Evolutionary conservation across 2,329 filamentous ascomycete genomes (phyloP).

Genomic region (Ceratocystis alfenasii): DNA sequence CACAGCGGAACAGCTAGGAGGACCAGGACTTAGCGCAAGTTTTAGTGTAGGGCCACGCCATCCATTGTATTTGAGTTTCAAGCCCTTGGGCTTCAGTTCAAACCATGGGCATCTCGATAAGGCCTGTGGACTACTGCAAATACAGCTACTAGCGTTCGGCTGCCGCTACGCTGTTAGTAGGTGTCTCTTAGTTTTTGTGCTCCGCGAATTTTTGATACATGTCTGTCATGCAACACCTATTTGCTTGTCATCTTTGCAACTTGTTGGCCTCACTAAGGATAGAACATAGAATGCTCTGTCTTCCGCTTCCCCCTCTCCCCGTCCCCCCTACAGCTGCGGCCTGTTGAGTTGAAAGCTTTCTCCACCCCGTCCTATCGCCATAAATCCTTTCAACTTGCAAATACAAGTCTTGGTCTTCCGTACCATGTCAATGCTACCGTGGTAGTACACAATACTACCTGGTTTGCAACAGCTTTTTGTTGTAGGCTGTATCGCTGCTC

Average conservation of each 20-base stretch:
- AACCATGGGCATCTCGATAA: background rate
- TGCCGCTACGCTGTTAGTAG: no score
- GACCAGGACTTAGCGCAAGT: background rate
- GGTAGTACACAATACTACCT: background rate
- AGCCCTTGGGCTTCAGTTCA: background rate
- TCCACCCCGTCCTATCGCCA: background rate
- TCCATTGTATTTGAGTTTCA: slow-evolving; percentile 1
- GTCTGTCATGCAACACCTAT: no score
- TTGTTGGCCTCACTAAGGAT: no score
- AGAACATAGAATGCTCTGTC: no score
- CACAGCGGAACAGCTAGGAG: background rate
- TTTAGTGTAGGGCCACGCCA: background rate
- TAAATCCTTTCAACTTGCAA: background rate
- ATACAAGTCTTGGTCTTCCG: background rate
- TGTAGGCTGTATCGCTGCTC: background rate
- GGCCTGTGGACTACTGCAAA: background rate
- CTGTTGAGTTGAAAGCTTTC: no score
- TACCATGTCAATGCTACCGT: slow-evolving; percentile 2
- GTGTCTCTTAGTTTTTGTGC: no score
- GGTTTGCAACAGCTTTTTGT: background rate
- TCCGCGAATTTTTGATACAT: no score
- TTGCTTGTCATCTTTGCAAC: no score
- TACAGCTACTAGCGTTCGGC: no score
- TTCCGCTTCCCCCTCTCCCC: no score
- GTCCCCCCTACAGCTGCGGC: no score